A percentile compares a stretch with the other conserved stretches of the same genome.
Conservation (phyloP, 192 early-diverging fungal genomes). For the Haplosporangium gracile region DNA sequence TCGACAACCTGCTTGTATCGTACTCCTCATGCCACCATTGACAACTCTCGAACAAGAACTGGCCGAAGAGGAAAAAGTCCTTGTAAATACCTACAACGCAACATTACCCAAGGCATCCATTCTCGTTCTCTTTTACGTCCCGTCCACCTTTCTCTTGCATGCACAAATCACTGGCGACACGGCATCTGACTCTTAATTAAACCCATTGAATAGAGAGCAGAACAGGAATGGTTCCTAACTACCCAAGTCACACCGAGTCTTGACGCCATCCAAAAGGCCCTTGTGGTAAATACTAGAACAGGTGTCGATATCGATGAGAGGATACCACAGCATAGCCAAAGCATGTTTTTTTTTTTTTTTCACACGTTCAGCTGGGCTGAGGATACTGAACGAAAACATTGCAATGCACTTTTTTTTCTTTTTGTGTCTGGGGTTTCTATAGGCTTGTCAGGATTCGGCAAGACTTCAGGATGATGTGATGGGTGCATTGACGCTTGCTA, state of each 20-base stretch:
- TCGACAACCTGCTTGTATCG: neutral
- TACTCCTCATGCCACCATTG: conserved; percentile 11
- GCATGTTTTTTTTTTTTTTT: neutral
- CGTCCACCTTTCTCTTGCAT: neutral
- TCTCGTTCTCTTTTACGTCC: too few relatives aligned
- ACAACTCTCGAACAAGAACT: conserved; percentile 35
- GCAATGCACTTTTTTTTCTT: neutral
- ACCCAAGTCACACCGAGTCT: conserved; percentile 44
- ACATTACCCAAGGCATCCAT: neutral
- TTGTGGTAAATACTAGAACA: conserved; percentile 8
- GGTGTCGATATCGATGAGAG: neutral
- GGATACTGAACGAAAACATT: neutral
- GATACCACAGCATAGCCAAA: neutral
- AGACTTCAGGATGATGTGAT: conserved; percentile 49
- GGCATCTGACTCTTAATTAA: neutral
- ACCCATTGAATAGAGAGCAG: conserved; percentile 22
- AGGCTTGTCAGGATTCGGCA: conserved; percentile 51
- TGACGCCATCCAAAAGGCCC: conserved; percentile 36
- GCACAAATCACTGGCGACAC: neutral
- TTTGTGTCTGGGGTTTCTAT: neutral
- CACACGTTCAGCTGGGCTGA: neutral
- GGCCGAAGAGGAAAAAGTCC: conserved; percentile 37
- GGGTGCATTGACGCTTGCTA: conserved; percentile 41
- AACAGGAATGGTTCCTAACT: conserved; percentile 52
- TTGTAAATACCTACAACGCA: conserved; percentile 12